Percentiles rank a stretch among this genome's conserved stretches.
Conservation (phyloP, 2,329 filamentous ascomycete genomes). For the Talaromyces amestolkiae region DNA sequence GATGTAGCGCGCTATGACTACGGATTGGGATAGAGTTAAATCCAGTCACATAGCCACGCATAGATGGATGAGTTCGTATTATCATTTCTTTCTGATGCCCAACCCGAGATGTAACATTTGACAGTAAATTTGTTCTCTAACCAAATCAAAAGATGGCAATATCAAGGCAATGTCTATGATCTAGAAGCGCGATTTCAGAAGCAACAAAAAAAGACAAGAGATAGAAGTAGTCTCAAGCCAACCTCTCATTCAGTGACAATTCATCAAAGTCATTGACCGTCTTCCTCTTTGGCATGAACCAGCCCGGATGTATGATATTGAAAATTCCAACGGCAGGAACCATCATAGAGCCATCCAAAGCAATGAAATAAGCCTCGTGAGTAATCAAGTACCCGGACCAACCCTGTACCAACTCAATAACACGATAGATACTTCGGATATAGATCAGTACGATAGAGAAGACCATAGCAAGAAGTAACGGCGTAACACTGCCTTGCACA, state of each 20-base stretch:
- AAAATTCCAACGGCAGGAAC: conserved; percentile 47
- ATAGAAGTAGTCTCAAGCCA: conserved; percentile 6
- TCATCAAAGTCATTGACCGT: conserved; percentile 14
- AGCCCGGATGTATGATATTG: conserved; percentile 46
- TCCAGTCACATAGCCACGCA: not conserved
- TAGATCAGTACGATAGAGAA: conserved; percentile 48
- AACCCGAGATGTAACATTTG: not conserved
- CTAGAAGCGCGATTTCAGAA: not conserved
- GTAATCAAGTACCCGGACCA: conserved; percentile 53
- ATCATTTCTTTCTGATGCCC: not conserved
- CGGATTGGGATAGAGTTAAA: not conserved
- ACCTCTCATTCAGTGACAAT: conserved; percentile 6
- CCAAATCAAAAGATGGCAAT: not conserved
- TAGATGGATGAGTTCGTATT: not conserved
- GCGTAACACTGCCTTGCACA: conserved; percentile 29
- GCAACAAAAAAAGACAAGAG: not conserved
- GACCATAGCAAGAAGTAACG: conserved; percentile 39
- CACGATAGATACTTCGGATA: conserved; percentile 51
- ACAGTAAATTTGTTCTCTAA: too few relatives aligned
- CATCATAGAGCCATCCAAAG: conserved; percentile 52
- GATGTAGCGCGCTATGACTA: not conserved
- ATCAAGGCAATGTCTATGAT: not conserved
- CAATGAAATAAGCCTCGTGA: conserved; percentile 51
- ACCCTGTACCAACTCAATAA: conserved; percentile 51
- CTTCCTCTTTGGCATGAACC: conserved; percentile 33